These are phyloP conservation scores for Starmerella apis DNA, from an alignment of 805 yeast species.

Conservation along the genomic window DNA sequence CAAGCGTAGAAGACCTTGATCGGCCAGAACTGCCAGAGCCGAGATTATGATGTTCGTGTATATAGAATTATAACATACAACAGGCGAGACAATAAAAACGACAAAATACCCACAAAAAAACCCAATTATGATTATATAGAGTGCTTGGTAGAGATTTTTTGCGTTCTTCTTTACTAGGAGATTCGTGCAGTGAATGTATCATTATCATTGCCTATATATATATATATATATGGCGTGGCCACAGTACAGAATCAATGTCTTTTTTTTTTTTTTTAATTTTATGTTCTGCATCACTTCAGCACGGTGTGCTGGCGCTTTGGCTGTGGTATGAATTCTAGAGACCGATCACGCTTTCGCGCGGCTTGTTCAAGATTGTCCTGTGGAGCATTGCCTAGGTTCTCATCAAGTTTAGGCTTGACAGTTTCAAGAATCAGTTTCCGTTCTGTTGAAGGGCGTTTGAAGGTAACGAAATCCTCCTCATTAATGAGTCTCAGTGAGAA, in stretches of 20 bases:
- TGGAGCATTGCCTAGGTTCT: too few species aligned
- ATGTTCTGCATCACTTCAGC: too few species aligned
- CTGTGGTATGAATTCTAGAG: slow-evolving; percentile 16
- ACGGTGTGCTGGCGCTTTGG: slow-evolving; percentile 21
- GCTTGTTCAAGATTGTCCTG: slow-evolving; percentile 12
- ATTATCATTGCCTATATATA: neutral
- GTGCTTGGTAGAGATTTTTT: too few species aligned
- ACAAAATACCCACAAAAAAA: too few species aligned
- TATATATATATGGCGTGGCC: too few species aligned
- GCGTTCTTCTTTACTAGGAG: neutral
- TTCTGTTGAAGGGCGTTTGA: slow-evolving; percentile 14
- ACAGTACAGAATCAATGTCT: neutral
- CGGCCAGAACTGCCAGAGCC: slow-evolving; percentile 20
- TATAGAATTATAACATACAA: neutral
- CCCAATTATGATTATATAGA: neutral
- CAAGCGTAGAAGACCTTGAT: slow-evolving; percentile 14
- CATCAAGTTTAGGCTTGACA: too few species aligned
- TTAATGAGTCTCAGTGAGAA: slow-evolving; percentile 12
- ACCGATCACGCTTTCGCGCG: slow-evolving; percentile 17
- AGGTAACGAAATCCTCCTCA: neutral
- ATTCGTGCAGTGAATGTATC: neutral
- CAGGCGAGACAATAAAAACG: neutral
- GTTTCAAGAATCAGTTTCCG: slow-evolving; percentile 7
- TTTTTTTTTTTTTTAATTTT: neutral
- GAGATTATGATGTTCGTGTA: slow-evolving; percentile 1